Evolutionary conservation across 1,284 basidiomycete species (phyloP).

Genomic region (Boletus mariae): DNA sequence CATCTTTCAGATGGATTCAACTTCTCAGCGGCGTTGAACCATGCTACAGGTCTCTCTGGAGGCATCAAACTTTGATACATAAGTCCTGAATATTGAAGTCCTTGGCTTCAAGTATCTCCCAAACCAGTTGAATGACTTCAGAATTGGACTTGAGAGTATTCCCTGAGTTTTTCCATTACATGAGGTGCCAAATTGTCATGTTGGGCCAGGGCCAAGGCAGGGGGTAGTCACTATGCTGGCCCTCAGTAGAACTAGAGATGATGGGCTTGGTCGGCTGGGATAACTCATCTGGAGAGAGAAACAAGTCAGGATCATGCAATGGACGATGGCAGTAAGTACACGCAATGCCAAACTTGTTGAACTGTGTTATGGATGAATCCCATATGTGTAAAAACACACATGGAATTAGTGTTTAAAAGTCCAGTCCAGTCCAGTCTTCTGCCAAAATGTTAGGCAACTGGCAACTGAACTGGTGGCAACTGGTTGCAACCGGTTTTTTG

Average conservation of each 20-base stretch:
- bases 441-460: no score
- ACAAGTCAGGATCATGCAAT: neutral
- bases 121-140: constrained; percentile 2
- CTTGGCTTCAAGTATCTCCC: neutral
- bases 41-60: neutral
- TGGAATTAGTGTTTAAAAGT: no score
- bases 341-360: neutral
- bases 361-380: neutral
- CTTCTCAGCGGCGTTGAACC: neutral
- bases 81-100: neutral
- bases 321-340: neutral
- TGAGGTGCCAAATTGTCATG: neutral
- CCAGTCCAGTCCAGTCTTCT: no score
- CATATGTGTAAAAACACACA: no score
- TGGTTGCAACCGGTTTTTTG: no score
- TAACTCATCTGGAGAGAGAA: neutral
- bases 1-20: neutral
- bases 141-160: neutral
- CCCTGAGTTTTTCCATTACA: neutral
- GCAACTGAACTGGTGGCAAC: no score
- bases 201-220: neutral
- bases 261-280: no score
- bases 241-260: no score
- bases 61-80: neutral
- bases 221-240: neutral